Evolutionary conservation across 2,329 filamentous ascomycete genomes (phyloP).

Genomic region (Botrytis aclada): DNA sequence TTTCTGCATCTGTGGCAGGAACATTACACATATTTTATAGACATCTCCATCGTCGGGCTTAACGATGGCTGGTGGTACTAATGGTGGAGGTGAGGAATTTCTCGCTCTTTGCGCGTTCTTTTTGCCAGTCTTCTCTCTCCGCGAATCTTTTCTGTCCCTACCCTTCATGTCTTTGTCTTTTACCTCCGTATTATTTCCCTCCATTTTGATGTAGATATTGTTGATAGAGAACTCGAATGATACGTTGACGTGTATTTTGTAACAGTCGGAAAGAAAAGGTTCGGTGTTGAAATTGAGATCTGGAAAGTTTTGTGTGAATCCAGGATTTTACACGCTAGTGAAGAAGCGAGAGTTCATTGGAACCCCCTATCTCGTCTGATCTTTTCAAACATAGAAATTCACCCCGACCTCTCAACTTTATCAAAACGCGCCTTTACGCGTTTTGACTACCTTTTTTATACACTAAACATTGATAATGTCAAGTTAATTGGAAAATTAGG

Average conservation of each 20-base stretch:
- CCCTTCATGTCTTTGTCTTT: neutral
- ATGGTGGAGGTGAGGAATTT: neutral
- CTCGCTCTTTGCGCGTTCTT: neutral
- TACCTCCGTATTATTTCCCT: neutral
- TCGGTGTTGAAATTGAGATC: neutral
- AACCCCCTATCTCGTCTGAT: neutral
- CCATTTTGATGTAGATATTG: neutral
- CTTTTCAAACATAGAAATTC: neutral
- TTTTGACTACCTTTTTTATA: neutral
- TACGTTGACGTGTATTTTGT: neutral
- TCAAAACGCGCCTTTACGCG: neutral
- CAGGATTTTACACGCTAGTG: neutral
- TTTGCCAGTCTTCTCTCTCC: neutral
- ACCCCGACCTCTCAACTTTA: neutral
- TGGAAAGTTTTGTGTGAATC: neutral
- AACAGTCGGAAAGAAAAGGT: too few relatives aligned
- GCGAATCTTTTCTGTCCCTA: neutral
- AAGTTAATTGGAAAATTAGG: too few relatives aligned
- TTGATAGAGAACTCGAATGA: neutral
- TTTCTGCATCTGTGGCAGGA: neutral
- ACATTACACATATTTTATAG: neutral
- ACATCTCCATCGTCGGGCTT: neutral
- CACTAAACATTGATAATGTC: too few relatives aligned
- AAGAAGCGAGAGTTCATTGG: neutral
- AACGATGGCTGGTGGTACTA: neutral